Evolutionary conservation across 495 filamentous ascomycete genomes (phyloP).

Genomic region (Annulohypoxylon moriforme): DNA sequence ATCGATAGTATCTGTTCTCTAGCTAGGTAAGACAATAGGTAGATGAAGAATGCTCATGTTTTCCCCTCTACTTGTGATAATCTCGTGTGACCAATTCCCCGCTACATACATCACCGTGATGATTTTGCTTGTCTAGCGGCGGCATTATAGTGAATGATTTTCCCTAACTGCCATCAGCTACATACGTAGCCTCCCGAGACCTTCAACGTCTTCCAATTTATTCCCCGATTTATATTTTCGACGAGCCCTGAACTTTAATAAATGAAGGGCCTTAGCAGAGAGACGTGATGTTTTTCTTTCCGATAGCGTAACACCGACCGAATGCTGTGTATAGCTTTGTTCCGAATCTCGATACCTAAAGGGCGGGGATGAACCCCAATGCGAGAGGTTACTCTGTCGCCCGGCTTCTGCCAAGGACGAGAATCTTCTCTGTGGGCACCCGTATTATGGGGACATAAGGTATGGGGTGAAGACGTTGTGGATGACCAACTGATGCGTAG

Average conservation of each 20-base stretch:
- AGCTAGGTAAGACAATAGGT: slow-evolving; percentile 1
- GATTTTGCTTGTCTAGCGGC: slow-evolving; percentile 4
- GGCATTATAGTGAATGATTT: slow-evolving; percentile 10
- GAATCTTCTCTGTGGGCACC: slow-evolving; percentile 32
- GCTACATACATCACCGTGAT: slow-evolving; percentile 2
- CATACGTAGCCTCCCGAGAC: slow-evolving; percentile 7
- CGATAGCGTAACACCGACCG: slow-evolving; percentile 29
- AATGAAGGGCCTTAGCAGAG: not conserved
- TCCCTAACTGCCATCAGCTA: not conserved
- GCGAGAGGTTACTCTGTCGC: slow-evolving; percentile 21
- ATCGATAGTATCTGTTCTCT: slow-evolving; percentile 7
- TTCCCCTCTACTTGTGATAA: not conserved
- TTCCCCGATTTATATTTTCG: not conserved
- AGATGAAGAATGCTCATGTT: slow-evolving; percentile 2
- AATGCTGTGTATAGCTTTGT: slow-evolving; percentile 35
- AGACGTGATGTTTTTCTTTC: slow-evolving; percentile 9
- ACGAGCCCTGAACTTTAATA: not conserved
- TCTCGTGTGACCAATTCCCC: not conserved
- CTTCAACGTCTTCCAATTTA: not conserved
- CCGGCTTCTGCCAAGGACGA: slow-evolving; percentile 38
- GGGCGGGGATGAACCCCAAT: slow-evolving; percentile 32
- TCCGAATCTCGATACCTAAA: slow-evolving; percentile 35
- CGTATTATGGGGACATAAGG: slow-evolving; percentile 11
- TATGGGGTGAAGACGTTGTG: not conserved
- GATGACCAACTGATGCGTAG: not conserved